Base-by-base conservation (phyloP, 768 basidiomycete genomes). In the Mycena albidolilacea region DNA sequence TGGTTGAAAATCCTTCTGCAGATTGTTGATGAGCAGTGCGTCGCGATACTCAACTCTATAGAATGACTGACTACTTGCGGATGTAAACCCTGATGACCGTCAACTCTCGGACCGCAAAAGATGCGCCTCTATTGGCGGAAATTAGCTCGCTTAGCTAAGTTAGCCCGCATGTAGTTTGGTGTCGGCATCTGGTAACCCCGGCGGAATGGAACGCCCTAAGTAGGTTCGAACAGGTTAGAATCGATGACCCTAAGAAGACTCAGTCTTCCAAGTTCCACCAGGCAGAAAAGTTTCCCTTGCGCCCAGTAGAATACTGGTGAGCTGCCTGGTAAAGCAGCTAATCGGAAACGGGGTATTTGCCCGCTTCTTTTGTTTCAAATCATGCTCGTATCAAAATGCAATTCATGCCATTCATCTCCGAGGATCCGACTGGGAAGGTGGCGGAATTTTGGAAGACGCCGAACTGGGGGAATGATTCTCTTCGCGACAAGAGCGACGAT, bases 371-470 rank as follows among this genome's bases (percentile, higher is more conserved):
- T 4, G 9, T 37, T n/a, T 41, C 19, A 35, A 17, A 77, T 69
- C 19, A 62, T 41, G 52, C n/a, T 39, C 6, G 6, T 10, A 6
- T 12, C 35, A 91, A 90, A n/a, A 89, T 90, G 8, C 91, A 93
- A 78, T 85, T 90, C 55, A 78, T 90, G n/a, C 89, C 90, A 21
- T 78, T 84, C 70, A 89, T 90, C 69, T 82, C 89, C 21, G 78
- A 78, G 48, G 88, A 90, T 73, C 81, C 85, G 15, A 84, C 85
- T 8, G 85, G 86, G 21, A 76, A 87, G 69, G 84, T 91, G 23
- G 81, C 88, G 70, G 90, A 92, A 78, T 90, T 92, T 76, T 88
- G 86, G 69, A 83, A 91, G 63, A 90, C 88, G 54, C 90, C 89
- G 37, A 87, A 89, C 72, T 91, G 90, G 90, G 82, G 44, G 14